Base-by-base conservation (phyloP, 768 basidiomycete species). In the Candolleomyces efflorescens region DNA sequence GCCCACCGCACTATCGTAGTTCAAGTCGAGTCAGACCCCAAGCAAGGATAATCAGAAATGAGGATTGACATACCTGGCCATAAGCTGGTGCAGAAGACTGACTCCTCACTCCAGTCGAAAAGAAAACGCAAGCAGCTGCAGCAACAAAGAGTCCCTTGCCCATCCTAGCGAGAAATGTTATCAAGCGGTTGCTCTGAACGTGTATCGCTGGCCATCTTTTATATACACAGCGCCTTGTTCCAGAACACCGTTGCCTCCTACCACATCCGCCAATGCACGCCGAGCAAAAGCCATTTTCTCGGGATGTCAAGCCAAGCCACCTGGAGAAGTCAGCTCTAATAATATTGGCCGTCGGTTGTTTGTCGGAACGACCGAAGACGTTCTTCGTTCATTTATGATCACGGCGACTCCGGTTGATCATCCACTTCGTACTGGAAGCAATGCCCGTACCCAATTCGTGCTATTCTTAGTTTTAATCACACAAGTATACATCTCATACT, bases 1-100 rank as follows among this genome's bases (percentile, higher is more conserved):
- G 73, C 7, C 81, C 81, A 47, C 81, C 81, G 60, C 83, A 83
- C 81, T 84, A n/a, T n/a, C n/a, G n/a, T n/a, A 39, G 32, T 32
- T 45, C 49, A 15, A 37, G 32, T 20, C 15, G 18, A 2, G 26
- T 20, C 12, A 44, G 17, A 20, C 10, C 7, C 27, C 3, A 12
- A 32, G 38, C 32, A 23, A 24, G 9, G 13, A 3, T 26, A 45
- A 41, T 57, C 11, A 26, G 23, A 49, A 18, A 4, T 37, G 41
- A 17, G 9, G 17, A 20, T 47, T 27, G 20, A 22, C 44, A 13
- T 27, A 60, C 60, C 45, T 54, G 60, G 26, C 58, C 58, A 22
- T 54, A 57, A n/a, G 46, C 44, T 7, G 26, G 22, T n/a, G 53
- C 58, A 15, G 49, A 48, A 20, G 38, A 32, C 46, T 58, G 58